Percentiles rank a stretch among this genome's conserved stretches.
Conservation (phyloP, 768 basidiomycete species). For the Amanita polypyramis region DNA sequence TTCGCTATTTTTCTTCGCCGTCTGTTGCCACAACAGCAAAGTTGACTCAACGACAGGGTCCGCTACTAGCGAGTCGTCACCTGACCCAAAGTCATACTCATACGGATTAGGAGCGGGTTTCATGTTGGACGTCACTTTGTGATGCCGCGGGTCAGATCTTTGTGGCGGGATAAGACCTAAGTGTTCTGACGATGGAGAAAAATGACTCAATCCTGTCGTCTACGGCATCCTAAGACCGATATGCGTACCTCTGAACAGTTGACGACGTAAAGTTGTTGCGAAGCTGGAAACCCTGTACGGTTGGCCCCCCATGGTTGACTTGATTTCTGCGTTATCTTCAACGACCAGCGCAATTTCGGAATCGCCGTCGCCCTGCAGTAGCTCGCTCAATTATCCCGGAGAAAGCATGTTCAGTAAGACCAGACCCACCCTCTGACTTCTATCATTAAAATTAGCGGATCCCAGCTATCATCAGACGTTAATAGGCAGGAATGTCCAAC, state of each 20-base stretch:
- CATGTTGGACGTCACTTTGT: slow-evolving; percentile 54
- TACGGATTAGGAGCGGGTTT: slow-evolving; percentile 65
- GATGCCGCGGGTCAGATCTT: slow-evolving; percentile 24
- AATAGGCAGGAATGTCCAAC: background rate
- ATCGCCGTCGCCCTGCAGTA: slow-evolving; percentile 72
- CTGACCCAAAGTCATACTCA: slow-evolving; percentile 46
- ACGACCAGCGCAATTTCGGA: slow-evolving; percentile 92
- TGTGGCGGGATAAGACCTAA: slow-evolving; percentile 82
- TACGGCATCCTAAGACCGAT: background rate
- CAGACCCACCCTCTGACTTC: slow-evolving; percentile 55
- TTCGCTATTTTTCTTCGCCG: slow-evolving; percentile 72
- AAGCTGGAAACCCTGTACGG: slow-evolving; percentile 68
- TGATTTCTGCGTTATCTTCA: slow-evolving; percentile 76
- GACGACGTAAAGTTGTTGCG: slow-evolving; percentile 74
- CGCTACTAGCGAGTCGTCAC: slow-evolving; percentile 57
- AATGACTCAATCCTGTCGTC: slow-evolving; percentile 3
- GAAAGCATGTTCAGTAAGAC: background rate
- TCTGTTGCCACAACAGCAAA: slow-evolving; percentile 49
- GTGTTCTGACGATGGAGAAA: slow-evolving; percentile 45
- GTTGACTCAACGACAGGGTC: slow-evolving; percentile 69
- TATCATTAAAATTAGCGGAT: slow-evolving; percentile 88
- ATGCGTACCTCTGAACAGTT: slow-evolving; percentile 63
- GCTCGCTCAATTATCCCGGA: slow-evolving; percentile 2
- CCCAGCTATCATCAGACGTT: slow-evolving; percentile 51
- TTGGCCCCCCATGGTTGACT: slow-evolving; percentile 68